Evolutionary conservation across 177 flowering plant genomes (phyloP).

Genomic region (Vitis hybrid): DNA sequence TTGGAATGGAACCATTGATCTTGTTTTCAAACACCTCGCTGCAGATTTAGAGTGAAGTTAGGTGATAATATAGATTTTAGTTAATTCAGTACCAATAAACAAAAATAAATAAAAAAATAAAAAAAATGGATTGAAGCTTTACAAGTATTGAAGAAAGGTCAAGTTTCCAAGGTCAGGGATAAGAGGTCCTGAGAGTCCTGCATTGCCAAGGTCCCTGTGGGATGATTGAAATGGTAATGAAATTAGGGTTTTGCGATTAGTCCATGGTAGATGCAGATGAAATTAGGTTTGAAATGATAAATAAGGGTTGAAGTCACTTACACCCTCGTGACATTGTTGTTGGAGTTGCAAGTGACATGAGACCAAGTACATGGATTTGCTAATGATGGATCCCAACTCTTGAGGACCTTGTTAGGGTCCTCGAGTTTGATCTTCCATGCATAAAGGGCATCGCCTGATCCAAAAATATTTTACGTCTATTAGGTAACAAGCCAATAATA

Average conservation of each 20-base stretch:
- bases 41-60: not conserved
- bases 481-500: too few species aligned
- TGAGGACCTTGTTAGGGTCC: constrained; percentile 32
- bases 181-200: constrained; percentile 25
- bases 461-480: not conserved
- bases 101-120: not conserved
- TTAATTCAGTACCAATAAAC: not conserved
- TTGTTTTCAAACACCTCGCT: constrained; percentile 17
- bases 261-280: not conserved
- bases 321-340: constrained; percentile 27
- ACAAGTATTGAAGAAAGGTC: constrained; percentile 27
- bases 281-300: not conserved
- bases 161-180: constrained; percentile 21
- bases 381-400: constrained; percentile 32
- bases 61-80: too few species aligned
- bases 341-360: constrained; percentile 26
- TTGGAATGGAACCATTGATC: constrained; percentile 21
- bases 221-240: too few species aligned
- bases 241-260: too few species aligned
- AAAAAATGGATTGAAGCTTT: not conserved
- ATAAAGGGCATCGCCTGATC: constrained; percentile 23
- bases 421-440: constrained; percentile 16
- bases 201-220: constrained; percentile 28
- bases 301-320: constrained; percentile 7
- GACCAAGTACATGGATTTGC: constrained; percentile 30